Evolutionary conservation across 106 monocot genomes (phyloP).

Genomic region (Dactylorhiza incarnata): DNA sequence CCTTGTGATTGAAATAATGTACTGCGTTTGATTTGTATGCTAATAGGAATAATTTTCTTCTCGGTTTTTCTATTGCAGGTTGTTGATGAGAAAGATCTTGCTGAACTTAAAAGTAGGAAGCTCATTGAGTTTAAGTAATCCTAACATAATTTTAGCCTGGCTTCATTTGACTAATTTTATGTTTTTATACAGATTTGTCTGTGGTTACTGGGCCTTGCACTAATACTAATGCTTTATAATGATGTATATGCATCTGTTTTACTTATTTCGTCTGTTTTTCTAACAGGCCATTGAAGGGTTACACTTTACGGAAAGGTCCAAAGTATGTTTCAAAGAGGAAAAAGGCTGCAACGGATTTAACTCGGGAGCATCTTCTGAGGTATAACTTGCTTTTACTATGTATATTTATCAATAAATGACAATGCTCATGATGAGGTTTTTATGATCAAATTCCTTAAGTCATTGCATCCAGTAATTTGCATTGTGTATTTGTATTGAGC

Average conservation of each 20-base stretch:
- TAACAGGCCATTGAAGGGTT: slow-evolving; percentile 45
- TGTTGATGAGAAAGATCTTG: slow-evolving; percentile 38
- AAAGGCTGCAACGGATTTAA: slow-evolving; percentile 59
- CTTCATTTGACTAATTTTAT: neutral
- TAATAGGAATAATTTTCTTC: neutral
- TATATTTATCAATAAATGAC: neutral
- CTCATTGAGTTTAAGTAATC: slow-evolving; percentile 60
- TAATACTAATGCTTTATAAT: neutral
- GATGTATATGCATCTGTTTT: neutral
- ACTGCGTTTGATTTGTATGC: neutral
- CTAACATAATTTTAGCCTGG: neutral
- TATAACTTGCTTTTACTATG: slow-evolving; percentile 9
- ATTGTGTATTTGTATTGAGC: neutral
- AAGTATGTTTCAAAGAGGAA: slow-evolving; percentile 49
- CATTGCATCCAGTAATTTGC: neutral
- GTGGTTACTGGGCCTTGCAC: neutral
- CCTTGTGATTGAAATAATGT: neutral
- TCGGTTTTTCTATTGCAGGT: slow-evolving; percentile 21
- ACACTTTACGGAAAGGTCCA: slow-evolving; percentile 51
- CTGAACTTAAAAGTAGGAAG: slow-evolving; percentile 67
- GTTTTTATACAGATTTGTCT: neutral
- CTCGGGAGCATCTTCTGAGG: slow-evolving; percentile 53
- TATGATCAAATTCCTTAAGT: neutral
- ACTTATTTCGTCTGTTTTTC: neutral
- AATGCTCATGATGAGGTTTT: neutral